Conservation (phyloP, 1,139 yeast genomes). For the Pichia sp. region DNA sequence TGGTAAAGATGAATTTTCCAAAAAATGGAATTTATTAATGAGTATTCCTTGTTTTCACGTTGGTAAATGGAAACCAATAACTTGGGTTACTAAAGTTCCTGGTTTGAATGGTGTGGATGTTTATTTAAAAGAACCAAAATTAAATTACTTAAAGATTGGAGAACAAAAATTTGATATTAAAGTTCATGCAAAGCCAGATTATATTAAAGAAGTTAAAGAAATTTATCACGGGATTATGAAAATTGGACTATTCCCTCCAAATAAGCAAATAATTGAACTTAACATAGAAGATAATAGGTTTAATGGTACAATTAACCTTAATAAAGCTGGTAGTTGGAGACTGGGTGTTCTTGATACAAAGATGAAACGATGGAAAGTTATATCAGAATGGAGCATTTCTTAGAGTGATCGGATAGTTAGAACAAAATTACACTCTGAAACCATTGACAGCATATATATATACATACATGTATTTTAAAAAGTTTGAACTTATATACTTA, state of each 20-base stretch:
- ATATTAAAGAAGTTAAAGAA: constrained; percentile 25
- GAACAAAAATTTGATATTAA: constrained; percentile 10
- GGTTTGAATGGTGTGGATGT: constrained; percentile 58
- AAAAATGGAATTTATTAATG: constrained; percentile 64
- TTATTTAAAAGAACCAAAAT: constrained; percentile 81
- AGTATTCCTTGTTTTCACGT: constrained; percentile 74
- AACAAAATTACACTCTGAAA: background rate
- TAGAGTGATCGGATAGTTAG: constrained; percentile 7
- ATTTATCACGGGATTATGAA: constrained; percentile 32
- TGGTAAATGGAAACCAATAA: constrained; percentile 54
- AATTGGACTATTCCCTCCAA: constrained; percentile 14
- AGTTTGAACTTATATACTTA: too few relatives aligned
- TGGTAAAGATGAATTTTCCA: constrained; percentile 55
- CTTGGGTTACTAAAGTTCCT: constrained; percentile 56
- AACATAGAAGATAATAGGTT: constrained; percentile 45
- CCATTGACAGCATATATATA: too few relatives aligned
- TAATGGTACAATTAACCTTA: constrained; percentile 54
- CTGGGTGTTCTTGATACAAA: constrained; percentile 77
- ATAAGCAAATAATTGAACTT: constrained; percentile 43
- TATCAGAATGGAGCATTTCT: constrained; percentile 72
- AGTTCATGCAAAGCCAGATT: constrained; percentile 3
- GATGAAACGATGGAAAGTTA: constrained; percentile 81
- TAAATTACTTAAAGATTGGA: constrained; percentile 43
- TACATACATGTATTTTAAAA: too few relatives aligned
- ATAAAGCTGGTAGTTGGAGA: constrained; percentile 75